Evolutionary conservation across 805 yeast genomes (phyloP), one percentile per base, ranked within the genome.

Genomic region (Zygoascus tannicola): DNA sequence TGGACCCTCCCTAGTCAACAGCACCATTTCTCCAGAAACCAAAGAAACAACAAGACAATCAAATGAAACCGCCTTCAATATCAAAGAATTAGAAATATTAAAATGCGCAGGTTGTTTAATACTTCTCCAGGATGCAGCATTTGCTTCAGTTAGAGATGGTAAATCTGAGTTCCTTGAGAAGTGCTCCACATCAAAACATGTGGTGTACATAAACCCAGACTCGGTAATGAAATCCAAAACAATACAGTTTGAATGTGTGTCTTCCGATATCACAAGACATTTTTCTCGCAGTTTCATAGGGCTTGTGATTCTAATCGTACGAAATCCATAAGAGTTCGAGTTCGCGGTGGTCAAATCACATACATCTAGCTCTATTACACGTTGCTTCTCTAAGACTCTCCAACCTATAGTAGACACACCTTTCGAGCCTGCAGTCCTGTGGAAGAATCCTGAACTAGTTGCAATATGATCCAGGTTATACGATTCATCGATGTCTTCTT

Each of bases 1-100:
- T 8, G 62, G 50, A 16, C 45, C 18, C 5, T 52, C 37, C 21
- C 38, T 18, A 22, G 52, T 43, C 16, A 48, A 32, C 40, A 46
- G 49, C 40, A 85, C 62, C 35, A 87, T 58, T 1, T 88, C 85
- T 21, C 97, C 96, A 62, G 88, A 94, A 36, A 71, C 69, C 40
- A 87, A 66, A 3, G 85, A 69, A 0, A 81, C 76, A 2, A 86
- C 57, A 5, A 78, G 56, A 37, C 71, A 68, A 2, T 56, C 53
- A 0, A 63, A 49, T 26, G 74, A 69, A 14, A 78, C 60, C 1
- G 80, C 59, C 40, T 69, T 65, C 48, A 82, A 53, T 18, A 70
- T 60, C 35, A 75, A 73, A 1, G 90, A 86, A 20, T 63, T 60
- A 53, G 82, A 68, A 4, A 74, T 56, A 26, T 74, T 75, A 51